These are phyloP conservation scores for Aspergillus affinis DNA, from an alignment of 495 filamentous ascomycete species.

Conservation along the genomic window DNA sequence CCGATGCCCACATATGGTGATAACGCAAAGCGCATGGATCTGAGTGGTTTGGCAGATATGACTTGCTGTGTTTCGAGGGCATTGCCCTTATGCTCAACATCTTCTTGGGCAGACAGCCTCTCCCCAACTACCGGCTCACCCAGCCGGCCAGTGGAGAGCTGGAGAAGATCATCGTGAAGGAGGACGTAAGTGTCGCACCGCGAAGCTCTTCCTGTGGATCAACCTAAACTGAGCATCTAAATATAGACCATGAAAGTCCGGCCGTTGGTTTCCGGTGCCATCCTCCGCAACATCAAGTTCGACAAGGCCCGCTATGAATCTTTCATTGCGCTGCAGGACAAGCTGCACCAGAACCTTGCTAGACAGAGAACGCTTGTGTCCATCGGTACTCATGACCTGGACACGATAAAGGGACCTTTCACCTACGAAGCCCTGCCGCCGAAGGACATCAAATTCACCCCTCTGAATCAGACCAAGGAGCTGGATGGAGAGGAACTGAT, in stretches of 20 bases:
- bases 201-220: not conserved
- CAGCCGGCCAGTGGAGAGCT: conserved; percentile 70
- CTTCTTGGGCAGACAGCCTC: conserved; percentile 70
- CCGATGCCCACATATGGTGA: not conserved
- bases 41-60: conserved; percentile 65
- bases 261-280: conserved; percentile 81
- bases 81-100: conserved; percentile 95
- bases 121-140: conserved; percentile 76
- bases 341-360: conserved; percentile 95
- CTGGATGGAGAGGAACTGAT: conserved; percentile 90
- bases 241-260: conserved; percentile 71
- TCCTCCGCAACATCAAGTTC: conserved; percentile 88
- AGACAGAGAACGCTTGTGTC: conserved; percentile 89
- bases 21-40: conserved; percentile 7
- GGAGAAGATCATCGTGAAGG: conserved; percentile 73
- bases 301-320: conserved; percentile 88
- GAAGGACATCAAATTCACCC: conserved; percentile 87
- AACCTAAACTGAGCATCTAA: not conserved
- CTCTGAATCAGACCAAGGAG: conserved; percentile 83
- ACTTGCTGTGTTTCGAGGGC: conserved; percentile 97
- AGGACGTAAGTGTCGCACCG: conserved; percentile 51
- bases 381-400: conserved; percentile 95
- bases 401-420: conserved; percentile 92
- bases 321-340: conserved; percentile 97
- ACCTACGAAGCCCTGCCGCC: conserved; percentile 91